phyloP scores from a whole-genome alignment of 495 filamentous ascomycete genomes.

The Apodospora peruviana region DNA sequence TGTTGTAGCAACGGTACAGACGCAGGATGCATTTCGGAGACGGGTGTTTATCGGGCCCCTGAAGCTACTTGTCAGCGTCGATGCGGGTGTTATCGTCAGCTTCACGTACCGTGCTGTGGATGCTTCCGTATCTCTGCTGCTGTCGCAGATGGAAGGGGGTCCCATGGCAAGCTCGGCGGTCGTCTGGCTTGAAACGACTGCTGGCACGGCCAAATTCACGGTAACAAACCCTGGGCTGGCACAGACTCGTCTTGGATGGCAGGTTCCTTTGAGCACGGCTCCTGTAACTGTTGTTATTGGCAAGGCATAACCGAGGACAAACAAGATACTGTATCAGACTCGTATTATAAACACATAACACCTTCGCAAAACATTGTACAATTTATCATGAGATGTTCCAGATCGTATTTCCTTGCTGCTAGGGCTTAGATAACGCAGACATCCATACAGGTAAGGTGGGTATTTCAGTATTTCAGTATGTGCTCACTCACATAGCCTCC shows the following conservation, averaged over 20 bases:
- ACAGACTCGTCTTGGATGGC: conserved; percentile 11
- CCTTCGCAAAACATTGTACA: too few species aligned
- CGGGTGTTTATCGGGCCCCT: conserved; percentile 39
- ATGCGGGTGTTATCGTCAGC: conserved; percentile 34
- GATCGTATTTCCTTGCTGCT: too few species aligned
- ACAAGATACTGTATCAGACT: too few species aligned
- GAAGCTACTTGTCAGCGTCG: conserved; percentile 32
- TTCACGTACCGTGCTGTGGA: conserved; percentile 14
- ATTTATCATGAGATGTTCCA: too few species aligned
- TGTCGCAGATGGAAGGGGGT: conserved; percentile 16
- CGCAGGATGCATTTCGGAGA: conserved; percentile 34
- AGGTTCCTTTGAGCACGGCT: conserved; percentile 8
- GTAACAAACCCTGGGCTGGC: conserved; percentile 6
- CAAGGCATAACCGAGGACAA: not conserved
- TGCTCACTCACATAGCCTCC: too few species aligned
- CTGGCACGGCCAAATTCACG: conserved; percentile 8
- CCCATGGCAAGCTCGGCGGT: conserved; percentile 19
- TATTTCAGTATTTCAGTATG: too few species aligned
- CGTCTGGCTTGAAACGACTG: conserved; percentile 16
- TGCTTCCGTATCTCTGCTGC: conserved; percentile 12
- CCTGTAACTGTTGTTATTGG: conserved; percentile 5
- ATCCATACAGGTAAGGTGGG: too few species aligned
- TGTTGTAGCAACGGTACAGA: conserved; percentile 24
- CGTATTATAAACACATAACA: too few species aligned
- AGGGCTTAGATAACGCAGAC: too few species aligned